Evolutionary conservation across 495 filamentous ascomycete genomes (phyloP).

Genomic region (Daldinia vernicosa): DNA sequence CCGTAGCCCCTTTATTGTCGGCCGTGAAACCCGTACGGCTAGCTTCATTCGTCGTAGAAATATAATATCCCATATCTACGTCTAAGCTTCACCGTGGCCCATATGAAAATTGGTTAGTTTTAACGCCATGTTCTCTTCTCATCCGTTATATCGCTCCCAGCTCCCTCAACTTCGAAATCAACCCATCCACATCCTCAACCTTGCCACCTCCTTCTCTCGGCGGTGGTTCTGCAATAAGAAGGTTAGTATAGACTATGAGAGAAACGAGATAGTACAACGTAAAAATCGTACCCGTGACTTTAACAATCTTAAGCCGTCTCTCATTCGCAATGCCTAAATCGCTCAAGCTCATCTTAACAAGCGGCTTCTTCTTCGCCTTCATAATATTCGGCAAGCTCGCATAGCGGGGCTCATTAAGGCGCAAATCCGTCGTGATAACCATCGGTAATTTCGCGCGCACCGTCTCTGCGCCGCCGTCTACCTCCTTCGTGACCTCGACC

Average conservation of each 20-base stretch:
- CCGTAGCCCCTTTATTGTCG: neutral
- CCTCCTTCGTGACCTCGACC: slow-evolving; percentile 84
- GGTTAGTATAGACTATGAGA: slow-evolving; percentile 8
- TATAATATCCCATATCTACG: neutral
- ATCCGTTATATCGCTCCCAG: slow-evolving; percentile 80
- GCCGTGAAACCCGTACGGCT: neutral
- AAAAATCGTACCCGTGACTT: slow-evolving; percentile 75
- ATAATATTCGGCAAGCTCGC: slow-evolving; percentile 97
- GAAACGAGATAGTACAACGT: neutral
- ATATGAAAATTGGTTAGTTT: neutral
- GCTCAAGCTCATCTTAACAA: slow-evolving; percentile 86
- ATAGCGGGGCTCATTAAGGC: slow-evolving; percentile 94
- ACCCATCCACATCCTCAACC: slow-evolving; percentile 94
- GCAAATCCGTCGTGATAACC: slow-evolving; percentile 93
- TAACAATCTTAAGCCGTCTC: slow-evolving; percentile 83
- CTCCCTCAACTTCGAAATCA: slow-evolving; percentile 93
- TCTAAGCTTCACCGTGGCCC: neutral
- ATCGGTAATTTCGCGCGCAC: slow-evolving; percentile 82
- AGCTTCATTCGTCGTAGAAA: neutral
- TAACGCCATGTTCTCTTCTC: slow-evolving; percentile 13
- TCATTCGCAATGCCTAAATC: slow-evolving; percentile 80
- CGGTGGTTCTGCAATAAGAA: slow-evolving; percentile 73
- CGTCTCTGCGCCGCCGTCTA: slow-evolving; percentile 95
- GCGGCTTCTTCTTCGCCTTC: slow-evolving; percentile 99
- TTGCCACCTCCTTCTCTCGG: slow-evolving; percentile 91